Conservation (phyloP, 2,329 filamentous ascomycete species). For the Pseudogymnoascus sp. region DNA sequence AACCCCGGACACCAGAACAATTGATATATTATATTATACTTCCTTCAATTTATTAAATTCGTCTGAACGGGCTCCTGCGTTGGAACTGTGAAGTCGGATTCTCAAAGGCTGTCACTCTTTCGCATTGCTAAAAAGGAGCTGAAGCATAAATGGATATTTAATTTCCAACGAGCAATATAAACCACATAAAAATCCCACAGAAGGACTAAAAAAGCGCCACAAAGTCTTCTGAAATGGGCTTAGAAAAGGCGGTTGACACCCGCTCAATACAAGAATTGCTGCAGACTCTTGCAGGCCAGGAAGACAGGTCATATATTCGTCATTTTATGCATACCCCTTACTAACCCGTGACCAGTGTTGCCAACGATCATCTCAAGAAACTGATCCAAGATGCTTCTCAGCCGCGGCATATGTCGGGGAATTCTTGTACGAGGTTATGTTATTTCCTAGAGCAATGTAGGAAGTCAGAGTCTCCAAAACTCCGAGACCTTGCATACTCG, state of each 20-base stretch:
- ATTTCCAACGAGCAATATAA: constrained; percentile 2
- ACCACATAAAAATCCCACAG: constrained; percentile 2
- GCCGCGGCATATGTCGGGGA: constrained; percentile 48
- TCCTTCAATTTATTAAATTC: background rate
- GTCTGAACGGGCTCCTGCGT: background rate
- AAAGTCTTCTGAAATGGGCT: background rate
- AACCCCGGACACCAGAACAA: background rate
- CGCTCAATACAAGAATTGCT: constrained; percentile 5
- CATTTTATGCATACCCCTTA: constrained; percentile 1
- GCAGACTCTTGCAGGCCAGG: background rate
- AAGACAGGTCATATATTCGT: background rate
- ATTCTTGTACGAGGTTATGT: constrained; percentile 53
- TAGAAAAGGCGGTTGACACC: constrained; percentile 7
- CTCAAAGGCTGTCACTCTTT: background rate
- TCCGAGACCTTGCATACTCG: constrained; percentile 47
- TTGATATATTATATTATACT: constrained; percentile 2
- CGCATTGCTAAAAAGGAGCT: background rate
- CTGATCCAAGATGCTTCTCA: constrained; percentile 30
- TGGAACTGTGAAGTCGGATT: background rate
- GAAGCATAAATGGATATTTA: constrained; percentile 4
- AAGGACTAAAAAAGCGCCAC: background rate
- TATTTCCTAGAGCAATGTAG: constrained; percentile 55
- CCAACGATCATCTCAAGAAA: constrained; percentile 17
- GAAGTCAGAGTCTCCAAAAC: constrained; percentile 38
- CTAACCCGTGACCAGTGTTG: constrained; percentile 12